These are phyloP conservation scores for Alternaria brassicicola DNA, from an alignment of 2,329 filamentous ascomycete genomes.

Conservation along the genomic window DNA sequence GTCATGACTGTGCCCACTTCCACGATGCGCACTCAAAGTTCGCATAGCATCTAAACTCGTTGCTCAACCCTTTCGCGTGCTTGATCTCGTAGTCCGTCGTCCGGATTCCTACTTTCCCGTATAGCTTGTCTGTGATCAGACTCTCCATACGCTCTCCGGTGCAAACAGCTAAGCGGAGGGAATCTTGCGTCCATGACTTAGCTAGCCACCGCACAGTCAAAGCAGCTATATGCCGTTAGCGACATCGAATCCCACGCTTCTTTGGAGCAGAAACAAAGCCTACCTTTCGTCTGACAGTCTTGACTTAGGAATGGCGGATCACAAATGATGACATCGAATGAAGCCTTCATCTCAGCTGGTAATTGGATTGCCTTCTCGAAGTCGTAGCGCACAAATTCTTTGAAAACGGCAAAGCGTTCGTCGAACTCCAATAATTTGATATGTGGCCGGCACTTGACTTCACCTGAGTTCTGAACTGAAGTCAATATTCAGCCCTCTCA, in stretches of 20 bases:
- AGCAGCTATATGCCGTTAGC: conserved; percentile 60
- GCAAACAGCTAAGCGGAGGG: conserved; percentile 65
- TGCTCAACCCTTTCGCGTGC: conserved; percentile 76
- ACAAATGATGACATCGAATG: conserved; percentile 71
- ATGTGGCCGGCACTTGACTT: conserved; percentile 55
- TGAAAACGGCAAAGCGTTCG: conserved; percentile 73
- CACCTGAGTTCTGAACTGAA: conserved; percentile 34
- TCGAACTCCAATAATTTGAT: conserved; percentile 76
- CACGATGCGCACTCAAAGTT: conserved; percentile 70
- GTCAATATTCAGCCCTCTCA: not conserved
- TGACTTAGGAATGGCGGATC: conserved; percentile 82
- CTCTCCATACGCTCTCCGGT: conserved; percentile 78
- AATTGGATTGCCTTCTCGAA: conserved; percentile 71
- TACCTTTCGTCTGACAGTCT: conserved; percentile 81
- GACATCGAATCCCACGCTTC: not conserved
- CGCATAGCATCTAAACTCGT: conserved; percentile 80
- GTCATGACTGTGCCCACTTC: conserved; percentile 39
- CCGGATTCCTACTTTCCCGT: conserved; percentile 64
- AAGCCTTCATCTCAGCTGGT: conserved; percentile 66
- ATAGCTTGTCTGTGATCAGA: conserved; percentile 67
- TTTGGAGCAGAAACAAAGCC: not conserved
- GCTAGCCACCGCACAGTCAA: conserved; percentile 77
- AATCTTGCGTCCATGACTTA: conserved; percentile 53
- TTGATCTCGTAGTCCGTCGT: conserved; percentile 72
- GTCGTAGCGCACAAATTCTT: conserved; percentile 77